Conservation (phyloP, 306 rosid genomes). For the Cucumis sativus region Cucumber_9930_V3 NC_026660.2:26071501-26072000, state of each 20-base stretch:
- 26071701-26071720: background rate
- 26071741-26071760: background rate
- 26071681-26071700: background rate
- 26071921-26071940: slow-evolving; percentile 9
- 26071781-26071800: background rate
- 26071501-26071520: background rate
- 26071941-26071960: slow-evolving; percentile 11
- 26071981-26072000: slow-evolving; percentile 20
- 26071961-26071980: slow-evolving; percentile 16
- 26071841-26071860: background rate
- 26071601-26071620: background rate
- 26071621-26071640: background rate
- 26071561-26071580: background rate
- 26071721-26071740: background rate
- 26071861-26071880: background rate
- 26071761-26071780: background rate
- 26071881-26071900: background rate
- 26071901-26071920: background rate
- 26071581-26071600: background rate
- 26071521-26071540: background rate
- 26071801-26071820: background rate
- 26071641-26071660: background rate
- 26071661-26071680: background rate
- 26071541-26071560: background rate
- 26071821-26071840: background rate